Evolutionary conservation across 2,329 filamentous ascomycete species (phyloP).

Genomic region (Penicillium nordicum): DNA sequence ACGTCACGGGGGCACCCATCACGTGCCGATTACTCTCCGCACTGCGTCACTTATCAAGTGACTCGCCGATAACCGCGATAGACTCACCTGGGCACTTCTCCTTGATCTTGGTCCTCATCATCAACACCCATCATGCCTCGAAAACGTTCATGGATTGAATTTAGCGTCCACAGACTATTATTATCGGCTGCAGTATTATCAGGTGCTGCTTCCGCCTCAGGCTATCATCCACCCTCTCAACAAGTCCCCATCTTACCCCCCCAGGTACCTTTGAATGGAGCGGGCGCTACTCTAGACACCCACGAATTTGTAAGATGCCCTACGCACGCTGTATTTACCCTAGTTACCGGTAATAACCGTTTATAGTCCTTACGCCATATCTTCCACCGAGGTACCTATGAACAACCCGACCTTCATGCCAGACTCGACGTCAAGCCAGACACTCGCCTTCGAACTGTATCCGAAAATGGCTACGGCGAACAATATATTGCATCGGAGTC

Average conservation of each 20-base stretch:
- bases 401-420: slow-evolving; percentile 72
- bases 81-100: slow-evolving; percentile 1
- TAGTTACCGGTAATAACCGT: slow-evolving; percentile 1
- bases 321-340: not conserved
- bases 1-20: slow-evolving; percentile 12
- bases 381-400: slow-evolving; percentile 83
- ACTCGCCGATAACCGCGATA: slow-evolving; percentile 10
- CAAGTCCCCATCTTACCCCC: slow-evolving; percentile 34
- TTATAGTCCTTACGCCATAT: slow-evolving; percentile 68
- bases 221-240: slow-evolving; percentile 16
- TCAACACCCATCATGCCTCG: slow-evolving; percentile 22
- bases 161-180: slow-evolving; percentile 18
- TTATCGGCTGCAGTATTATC: slow-evolving; percentile 24
- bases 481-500: slow-evolving; percentile 48
- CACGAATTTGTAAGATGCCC: slow-evolving; percentile 38
- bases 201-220: slow-evolving; percentile 20
- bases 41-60: slow-evolving; percentile 25
- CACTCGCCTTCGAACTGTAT: slow-evolving; percentile 49
- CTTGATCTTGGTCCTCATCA: slow-evolving; percentile 7
- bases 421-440: slow-evolving; percentile 67
- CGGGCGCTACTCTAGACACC: slow-evolving; percentile 19
- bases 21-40: slow-evolving; percentile 23
- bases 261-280: slow-evolving; percentile 28
- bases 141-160: slow-evolving; percentile 13
- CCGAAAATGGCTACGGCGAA: slow-evolving; percentile 40